phyloP scores from a whole-genome alignment of 2,329 filamentous ascomycete genomes.

The Monosporascus sp. region DNA sequence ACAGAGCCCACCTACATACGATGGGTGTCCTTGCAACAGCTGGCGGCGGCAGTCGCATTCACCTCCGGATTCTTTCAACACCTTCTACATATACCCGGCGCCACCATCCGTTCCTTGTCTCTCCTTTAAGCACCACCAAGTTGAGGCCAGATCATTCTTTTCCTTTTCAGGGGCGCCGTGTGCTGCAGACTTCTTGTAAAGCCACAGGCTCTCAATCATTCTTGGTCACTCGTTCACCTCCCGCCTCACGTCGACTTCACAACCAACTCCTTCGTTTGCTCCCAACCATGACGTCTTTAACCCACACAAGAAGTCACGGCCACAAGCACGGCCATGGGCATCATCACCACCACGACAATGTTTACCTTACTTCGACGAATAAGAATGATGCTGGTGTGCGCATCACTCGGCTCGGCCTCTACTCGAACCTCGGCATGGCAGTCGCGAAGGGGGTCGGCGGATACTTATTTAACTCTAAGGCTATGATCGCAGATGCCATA shows the following conservation, averaged over 20 bases:
- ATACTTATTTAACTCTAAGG: conserved; percentile 91
- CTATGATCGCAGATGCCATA: conserved; percentile 88
- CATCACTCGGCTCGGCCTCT: conserved; percentile 84
- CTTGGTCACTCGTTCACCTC: conserved; percentile 11
- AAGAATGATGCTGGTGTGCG: conserved; percentile 90
- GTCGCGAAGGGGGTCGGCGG: conserved; percentile 88
- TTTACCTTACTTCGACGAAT: conserved; percentile 74
- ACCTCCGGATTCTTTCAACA: background rate
- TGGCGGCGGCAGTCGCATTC: background rate
- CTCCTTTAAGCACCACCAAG: background rate
- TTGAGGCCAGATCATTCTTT: conserved; percentile 19
- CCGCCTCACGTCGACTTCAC: conserved; percentile 5
- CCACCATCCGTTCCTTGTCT: background rate
- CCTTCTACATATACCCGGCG: background rate
- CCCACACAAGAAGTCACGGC: conserved; percentile 47
- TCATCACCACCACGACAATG: conserved; percentile 80
- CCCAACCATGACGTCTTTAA: conserved; percentile 29
- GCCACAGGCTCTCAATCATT: conserved; percentile 2
- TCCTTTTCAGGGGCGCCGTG: conserved; percentile 11
- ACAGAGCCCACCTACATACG: too few relatives aligned
- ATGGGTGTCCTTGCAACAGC: too few relatives aligned
- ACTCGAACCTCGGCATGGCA: conserved; percentile 91
- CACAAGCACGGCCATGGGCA: conserved; percentile 56
- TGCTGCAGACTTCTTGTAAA: conserved; percentile 16
- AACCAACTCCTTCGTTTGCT: conserved; percentile 9